Evolutionary conservation across 257 asterid species (phyloP).

Genomic region (Nicotiana paniculata): DNA sequence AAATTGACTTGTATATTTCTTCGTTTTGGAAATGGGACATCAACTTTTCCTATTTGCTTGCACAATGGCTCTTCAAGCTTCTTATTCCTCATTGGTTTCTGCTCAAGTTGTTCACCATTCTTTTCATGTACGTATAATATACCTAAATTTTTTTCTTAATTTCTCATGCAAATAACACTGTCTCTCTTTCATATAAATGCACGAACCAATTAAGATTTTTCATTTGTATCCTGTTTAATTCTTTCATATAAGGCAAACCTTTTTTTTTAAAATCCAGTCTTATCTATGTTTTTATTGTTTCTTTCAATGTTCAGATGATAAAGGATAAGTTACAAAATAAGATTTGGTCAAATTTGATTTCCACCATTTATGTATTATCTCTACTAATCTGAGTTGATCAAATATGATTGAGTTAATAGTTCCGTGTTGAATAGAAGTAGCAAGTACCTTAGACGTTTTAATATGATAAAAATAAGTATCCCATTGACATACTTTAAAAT

Average conservation of each 20-base stretch:
- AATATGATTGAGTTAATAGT: background rate
- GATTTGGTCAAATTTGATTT: background rate
- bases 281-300: background rate
- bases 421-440: background rate
- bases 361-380: background rate
- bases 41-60: background rate
- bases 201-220: background rate
- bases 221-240: background rate
- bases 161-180: background rate
- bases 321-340: background rate
- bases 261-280: background rate
- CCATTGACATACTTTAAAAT: background rate
- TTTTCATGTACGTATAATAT: background rate
- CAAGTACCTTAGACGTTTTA: background rate
- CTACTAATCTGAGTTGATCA: background rate
- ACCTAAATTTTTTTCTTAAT: background rate
- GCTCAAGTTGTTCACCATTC: slow-evolving; percentile 10
- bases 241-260: no score
- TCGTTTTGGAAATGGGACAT: background rate
- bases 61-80: background rate
- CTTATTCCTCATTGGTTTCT: background rate
- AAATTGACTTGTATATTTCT: background rate
- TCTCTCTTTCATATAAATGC: background rate
- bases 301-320: background rate
- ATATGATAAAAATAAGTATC: background rate